Evolutionary conservation across 208 protist species (phyloP).

Genomic region (Wallacemonas rigidus): DNA sequence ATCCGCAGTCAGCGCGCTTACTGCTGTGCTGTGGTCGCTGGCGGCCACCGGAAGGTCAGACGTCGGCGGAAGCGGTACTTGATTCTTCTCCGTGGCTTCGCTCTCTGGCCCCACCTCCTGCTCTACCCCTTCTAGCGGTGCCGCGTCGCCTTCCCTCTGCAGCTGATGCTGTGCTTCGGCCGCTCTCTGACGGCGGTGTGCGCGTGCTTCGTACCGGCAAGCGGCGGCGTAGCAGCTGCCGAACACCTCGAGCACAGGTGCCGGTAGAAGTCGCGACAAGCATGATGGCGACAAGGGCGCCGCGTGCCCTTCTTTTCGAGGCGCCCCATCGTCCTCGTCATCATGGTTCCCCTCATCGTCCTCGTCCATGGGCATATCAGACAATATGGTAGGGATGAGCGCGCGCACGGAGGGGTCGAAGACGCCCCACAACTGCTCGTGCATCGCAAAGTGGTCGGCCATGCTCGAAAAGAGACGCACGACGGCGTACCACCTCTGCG

Average conservation of each 20-base stretch:
- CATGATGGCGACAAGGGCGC: not conserved
- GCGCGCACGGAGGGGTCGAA: constrained; percentile 36
- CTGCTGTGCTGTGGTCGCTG: too few species aligned
- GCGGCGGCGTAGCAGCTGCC: constrained; percentile 49
- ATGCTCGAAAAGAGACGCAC: constrained; percentile 32
- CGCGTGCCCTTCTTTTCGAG: not conserved
- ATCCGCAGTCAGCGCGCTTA: too few species aligned
- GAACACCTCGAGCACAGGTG: constrained; percentile 46
- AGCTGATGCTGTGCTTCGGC: not conserved
- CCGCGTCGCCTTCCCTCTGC: not conserved
- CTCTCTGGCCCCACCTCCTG: not conserved
- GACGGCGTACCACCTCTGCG: constrained; percentile 42
- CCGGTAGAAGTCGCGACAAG: constrained; percentile 2
- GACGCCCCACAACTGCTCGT: constrained; percentile 34
- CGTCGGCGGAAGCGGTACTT: too few species aligned
- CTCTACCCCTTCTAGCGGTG: too few species aligned
- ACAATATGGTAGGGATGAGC: constrained; percentile 12
- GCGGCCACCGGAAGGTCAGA: too few species aligned
- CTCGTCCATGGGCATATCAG: not conserved
- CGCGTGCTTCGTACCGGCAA: constrained; percentile 28
- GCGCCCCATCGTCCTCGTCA: not conserved
- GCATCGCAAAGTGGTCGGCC: constrained; percentile 37
- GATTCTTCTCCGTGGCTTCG: too few species aligned
- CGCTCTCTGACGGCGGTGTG: constrained; percentile 18
- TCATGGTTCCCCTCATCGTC: not conserved